Conservation (phyloP, 108 stramenopile species). For the Skeletonema grethae region DNA sequence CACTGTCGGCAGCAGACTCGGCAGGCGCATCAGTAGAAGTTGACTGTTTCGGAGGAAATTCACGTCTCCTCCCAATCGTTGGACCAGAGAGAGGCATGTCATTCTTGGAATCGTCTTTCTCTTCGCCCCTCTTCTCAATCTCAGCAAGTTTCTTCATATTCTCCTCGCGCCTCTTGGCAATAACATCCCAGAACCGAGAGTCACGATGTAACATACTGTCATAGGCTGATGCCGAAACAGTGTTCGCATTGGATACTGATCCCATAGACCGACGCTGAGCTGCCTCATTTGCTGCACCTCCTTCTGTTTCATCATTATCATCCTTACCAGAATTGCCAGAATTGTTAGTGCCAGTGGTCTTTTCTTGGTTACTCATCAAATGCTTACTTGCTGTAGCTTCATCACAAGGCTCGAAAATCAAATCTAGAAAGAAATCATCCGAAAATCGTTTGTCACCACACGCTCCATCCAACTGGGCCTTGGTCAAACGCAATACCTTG, state of each 20-base stretch:
- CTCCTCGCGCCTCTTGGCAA: slow-evolving; percentile 67
- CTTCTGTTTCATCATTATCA: slow-evolving; percentile 17
- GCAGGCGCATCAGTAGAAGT: slow-evolving; percentile 11
- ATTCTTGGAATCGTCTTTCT: slow-evolving; percentile 10
- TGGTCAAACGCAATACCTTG: slow-evolving; percentile 90
- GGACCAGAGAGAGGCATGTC: slow-evolving; percentile 60
- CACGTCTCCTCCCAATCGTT: slow-evolving; percentile 76
- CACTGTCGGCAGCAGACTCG: slow-evolving; percentile 8
- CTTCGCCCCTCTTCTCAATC: slow-evolving; percentile 27
- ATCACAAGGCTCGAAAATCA: slow-evolving; percentile 93
- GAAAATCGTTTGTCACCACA: slow-evolving; percentile 86
- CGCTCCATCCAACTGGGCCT: slow-evolving; percentile 94
- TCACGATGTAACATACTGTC: slow-evolving; percentile 87
- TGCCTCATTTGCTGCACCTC: slow-evolving; percentile 56
- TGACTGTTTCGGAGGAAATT: slow-evolving; percentile 35
- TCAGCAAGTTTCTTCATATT: slow-evolving; percentile 45
- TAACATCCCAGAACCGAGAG: slow-evolving; percentile 88
- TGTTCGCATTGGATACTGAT: slow-evolving; percentile 17
- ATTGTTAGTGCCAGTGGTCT: slow-evolving; percentile 17
- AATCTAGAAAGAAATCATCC: slow-evolving; percentile 93
- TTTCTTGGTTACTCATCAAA: slow-evolving; percentile 36
- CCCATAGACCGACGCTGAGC: slow-evolving; percentile 42
- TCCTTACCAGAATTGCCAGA: background rate
- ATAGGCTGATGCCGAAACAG: slow-evolving; percentile 69
- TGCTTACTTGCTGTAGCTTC: slow-evolving; percentile 68